A percentile compares a stretch with the other conserved stretches of the same genome.
These are phyloP conservation scores for Xylaria sp. DNA, from an alignment of 2,329 filamentous ascomycete genomes.

Conservation along the genomic window DNA sequence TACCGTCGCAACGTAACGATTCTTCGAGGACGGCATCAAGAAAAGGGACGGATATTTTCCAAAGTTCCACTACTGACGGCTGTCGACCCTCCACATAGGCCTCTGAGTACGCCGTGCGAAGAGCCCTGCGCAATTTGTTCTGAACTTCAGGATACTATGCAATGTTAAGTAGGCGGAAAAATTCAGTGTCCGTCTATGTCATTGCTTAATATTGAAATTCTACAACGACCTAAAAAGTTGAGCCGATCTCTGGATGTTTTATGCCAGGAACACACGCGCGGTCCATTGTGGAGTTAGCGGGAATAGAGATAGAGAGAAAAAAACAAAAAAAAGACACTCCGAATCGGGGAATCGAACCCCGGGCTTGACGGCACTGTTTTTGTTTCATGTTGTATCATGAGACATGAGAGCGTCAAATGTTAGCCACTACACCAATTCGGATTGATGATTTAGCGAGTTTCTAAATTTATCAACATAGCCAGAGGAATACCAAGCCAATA, in stretches of 20 bases:
- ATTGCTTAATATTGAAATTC: no score
- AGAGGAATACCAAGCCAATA: no score
- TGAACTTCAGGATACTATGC: constrained; percentile 35
- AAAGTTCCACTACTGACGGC: constrained; percentile 33
- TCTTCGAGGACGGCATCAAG: constrained; percentile 83
- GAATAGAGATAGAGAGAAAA: no score
- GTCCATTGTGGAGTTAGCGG: neutral
- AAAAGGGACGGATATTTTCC: constrained; percentile 67
- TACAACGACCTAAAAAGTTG: no score
- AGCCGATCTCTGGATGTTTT: no score
- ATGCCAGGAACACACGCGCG: neutral
- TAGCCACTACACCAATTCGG: constrained; percentile 52
- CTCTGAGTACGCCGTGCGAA: constrained; percentile 30
- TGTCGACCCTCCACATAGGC: constrained; percentile 31
- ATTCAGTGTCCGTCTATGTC: no score
- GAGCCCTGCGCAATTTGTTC: constrained; percentile 29
- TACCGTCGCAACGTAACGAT: constrained; percentile 72
- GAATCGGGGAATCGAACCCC: constrained; percentile 50
- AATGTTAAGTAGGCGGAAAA: neutral
- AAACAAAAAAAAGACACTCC: constrained; percentile 33
- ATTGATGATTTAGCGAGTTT: constrained; percentile 17
- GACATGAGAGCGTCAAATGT: constrained; percentile 51
- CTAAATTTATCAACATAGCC: no score
- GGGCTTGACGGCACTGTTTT: constrained; percentile 40
- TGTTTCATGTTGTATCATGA: neutral